Evolutionary conservation across 108 stramenopile species (phyloP).

Genomic region (Nitzschia inconspicua): DNA sequence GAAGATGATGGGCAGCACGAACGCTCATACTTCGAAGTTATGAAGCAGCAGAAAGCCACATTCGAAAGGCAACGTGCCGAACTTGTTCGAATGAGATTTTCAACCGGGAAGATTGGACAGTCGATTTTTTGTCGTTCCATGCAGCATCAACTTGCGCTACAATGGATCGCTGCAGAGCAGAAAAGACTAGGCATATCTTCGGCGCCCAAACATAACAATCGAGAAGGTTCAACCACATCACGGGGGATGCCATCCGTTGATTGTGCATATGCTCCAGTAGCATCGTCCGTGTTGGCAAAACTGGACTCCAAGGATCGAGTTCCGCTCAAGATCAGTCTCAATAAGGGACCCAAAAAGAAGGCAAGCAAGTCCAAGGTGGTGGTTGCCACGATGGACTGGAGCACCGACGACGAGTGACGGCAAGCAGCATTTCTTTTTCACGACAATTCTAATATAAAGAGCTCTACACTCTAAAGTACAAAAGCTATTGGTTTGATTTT

Average conservation of each 20-base stretch:
- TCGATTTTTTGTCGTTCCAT: slow-evolving; percentile 24
- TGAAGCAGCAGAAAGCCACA: slow-evolving; percentile 63
- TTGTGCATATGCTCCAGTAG: background rate
- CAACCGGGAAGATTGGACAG: slow-evolving; percentile 34
- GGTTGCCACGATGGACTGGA: too few species aligned
- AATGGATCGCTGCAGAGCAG: slow-evolving; percentile 36
- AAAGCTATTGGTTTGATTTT: too few species aligned
- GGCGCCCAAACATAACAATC: background rate
- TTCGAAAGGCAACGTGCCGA: slow-evolving; percentile 71
- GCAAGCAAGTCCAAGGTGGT: too few species aligned
- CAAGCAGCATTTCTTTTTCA: too few species aligned
- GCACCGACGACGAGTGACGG: slow-evolving; percentile 2
- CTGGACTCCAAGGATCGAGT: slow-evolving; percentile 19
- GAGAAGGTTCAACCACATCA: background rate
- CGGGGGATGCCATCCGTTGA: background rate
- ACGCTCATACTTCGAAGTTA: slow-evolving; percentile 59
- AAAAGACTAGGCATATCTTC: slow-evolving; percentile 13
- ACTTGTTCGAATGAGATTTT: slow-evolving; percentile 38
- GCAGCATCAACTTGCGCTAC: slow-evolving; percentile 24
- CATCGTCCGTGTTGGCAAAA: slow-evolving; percentile 23
- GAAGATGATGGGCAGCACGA: slow-evolving; percentile 69
- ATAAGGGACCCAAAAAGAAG: background rate
- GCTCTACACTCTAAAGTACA: too few species aligned
- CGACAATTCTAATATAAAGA: too few species aligned
- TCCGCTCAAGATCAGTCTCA: slow-evolving; percentile 17